Evolutionary conservation across 2,329 filamentous ascomycete genomes (phyloP), one percentile per base, ranked within the genome.

Genomic region (Paracamarosporium sp.): DNA sequence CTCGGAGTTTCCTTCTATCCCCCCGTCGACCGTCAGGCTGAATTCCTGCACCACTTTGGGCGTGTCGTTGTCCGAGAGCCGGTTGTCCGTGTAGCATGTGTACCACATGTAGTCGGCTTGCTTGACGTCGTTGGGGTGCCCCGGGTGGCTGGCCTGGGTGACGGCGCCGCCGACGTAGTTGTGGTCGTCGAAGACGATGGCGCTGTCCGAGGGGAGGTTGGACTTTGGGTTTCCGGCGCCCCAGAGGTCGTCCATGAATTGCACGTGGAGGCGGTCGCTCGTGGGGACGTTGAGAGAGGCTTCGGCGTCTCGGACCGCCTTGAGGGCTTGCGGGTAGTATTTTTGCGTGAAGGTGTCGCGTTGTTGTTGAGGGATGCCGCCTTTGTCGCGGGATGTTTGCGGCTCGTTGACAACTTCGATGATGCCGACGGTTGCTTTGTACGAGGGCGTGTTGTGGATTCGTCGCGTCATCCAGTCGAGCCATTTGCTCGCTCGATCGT

Each of bases 31-130:
- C 27, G 79, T 80, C 4, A 89, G 71, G 40, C 81, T 83, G 80
- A 83, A 89, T 67, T 89, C 86, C n/a, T 85, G 85, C 1, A 88
- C 81, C 17, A 87, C 77, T 13, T 81, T 80, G 3, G 83, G 81
- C 40, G 57, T 63, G 25, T 68, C 55, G 33, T 33, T 41, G 25
- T 81, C 78, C 15, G 71, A 69, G 40, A 75, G 71, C 9, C 79
- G 76, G 64, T 83, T 74, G 54, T 80, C 73, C 9, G 68, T 76
- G 24, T 52, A 47, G 73, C 86, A 88, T 0, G 83, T 82, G 5
- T 80, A 76, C 2, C 67, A 58, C 47, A 88, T 78, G 61, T 87
- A 88, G 36, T 62, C 61, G 3, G 75, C 78, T 6, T 78, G 74
- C 54, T 85, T 79, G 4, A 77, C 45, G 30, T 48, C 30, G 17